Base-by-base conservation (phyloP, 2,329 filamentous ascomycete genomes). In the Pyricularia pennisetigena region DNA sequence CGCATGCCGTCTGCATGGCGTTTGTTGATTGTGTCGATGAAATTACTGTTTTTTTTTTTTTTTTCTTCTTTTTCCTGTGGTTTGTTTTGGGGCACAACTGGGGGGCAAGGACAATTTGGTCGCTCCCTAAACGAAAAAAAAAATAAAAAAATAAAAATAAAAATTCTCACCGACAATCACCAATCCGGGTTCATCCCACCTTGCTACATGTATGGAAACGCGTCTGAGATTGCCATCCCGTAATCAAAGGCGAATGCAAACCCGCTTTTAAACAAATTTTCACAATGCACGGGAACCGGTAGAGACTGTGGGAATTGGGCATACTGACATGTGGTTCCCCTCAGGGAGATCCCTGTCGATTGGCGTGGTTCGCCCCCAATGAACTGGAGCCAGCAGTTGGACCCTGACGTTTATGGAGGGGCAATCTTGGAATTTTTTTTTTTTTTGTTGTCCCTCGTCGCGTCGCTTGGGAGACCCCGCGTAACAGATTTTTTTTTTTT, bases 401-500 rank as follows among this genome's bases (percentile, higher is more conserved):
- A 61, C 57, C 57, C 57, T 61, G 57, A 61, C 57, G 57, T 61
- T 61, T 1, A 61, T 61, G 57, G 57, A 61, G 57, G 57, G 57
- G 57, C 57, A 61, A 61, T 61, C 57, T 61, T 23, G 57, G n/a
- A 61, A 54, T 57, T 61, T 61, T 61, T 61, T 61, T 57, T 57
- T 57, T 61, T 61, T 61, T 61, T 16, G 14, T 14, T 24, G 57
- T 24, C 8, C 12, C n/a, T 61, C 57, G n/a, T 24, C 24, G 24
- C 57, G 24, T 61, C n/a, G 57, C 57, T 24, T 61, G 41, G 41
- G 41, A 49, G 20, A 49, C 41, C 41, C 41, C 41, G 41, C 41
- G 41, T 49, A n/a, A 49, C 20, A 20, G 7, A 6, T 35, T 49
- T 49, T 49, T 49, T 49, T 49, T 49, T n/a, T 32, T 10, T 32